Conservation (phyloP, 1,284 basidiomycete species). For the Phellopilus nigrolimitatus region DNA sequence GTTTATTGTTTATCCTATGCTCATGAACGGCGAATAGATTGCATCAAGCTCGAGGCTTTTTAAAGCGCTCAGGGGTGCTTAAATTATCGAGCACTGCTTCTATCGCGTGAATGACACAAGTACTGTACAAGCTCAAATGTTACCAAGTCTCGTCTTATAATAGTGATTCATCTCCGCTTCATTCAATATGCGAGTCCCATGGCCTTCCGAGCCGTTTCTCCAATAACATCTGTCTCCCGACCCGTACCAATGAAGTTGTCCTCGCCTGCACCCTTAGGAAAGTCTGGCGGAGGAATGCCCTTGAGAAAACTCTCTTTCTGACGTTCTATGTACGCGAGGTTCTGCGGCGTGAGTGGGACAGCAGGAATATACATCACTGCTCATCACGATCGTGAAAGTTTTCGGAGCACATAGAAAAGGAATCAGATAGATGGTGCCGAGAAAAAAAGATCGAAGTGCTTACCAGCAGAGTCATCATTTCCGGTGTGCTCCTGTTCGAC, state of each 20-base stretch:
- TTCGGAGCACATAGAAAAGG: background rate
- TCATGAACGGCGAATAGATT: no score
- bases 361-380: conserved; percentile 83
- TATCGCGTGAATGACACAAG: no score
- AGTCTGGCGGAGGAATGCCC: conserved; percentile 69
- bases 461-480: conserved; percentile 64
- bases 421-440: background rate
- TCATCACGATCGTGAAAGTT: conserved; percentile 52
- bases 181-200: conserved; percentile 42
- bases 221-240: conserved; percentile 42
- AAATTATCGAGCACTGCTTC: no score
- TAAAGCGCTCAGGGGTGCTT: no score
- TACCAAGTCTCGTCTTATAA: no score
- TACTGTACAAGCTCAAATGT: no score
- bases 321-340: conserved; percentile 55
- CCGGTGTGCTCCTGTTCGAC: conserved; percentile 62
- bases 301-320: conserved; percentile 60
- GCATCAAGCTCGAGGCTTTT: no score
- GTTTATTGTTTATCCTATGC: no score
- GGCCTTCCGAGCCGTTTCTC: conserved; percentile 43
- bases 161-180: background rate
- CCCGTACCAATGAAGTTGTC: conserved; percentile 47
- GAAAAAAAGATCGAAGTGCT: conserved; percentile 23
- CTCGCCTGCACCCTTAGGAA: conserved; percentile 57
- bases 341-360: conserved; percentile 65